Evolutionary conservation across 2,329 filamentous ascomycete genomes (phyloP).

Genomic region (Pestalotiopsis sp.): DNA sequence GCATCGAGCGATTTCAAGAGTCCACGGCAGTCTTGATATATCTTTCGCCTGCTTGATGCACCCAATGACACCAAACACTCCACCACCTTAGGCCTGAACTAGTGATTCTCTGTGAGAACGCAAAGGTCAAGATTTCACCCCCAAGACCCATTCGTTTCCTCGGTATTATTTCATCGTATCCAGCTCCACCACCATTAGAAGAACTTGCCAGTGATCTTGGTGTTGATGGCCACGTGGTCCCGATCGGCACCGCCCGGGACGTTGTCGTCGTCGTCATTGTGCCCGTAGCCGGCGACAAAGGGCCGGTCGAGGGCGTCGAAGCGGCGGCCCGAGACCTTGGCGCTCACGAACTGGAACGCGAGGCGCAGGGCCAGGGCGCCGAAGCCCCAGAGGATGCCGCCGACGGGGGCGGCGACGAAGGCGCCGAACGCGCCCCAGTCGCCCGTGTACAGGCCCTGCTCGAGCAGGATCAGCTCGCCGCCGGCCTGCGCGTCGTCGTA

Average conservation of each 20-base stretch:
- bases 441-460: slow-evolving; percentile 72
- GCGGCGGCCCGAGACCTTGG: slow-evolving; percentile 59
- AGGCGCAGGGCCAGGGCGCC: slow-evolving; percentile 64
- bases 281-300: slow-evolving; percentile 15
- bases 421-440: slow-evolving; percentile 86
- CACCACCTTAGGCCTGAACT: not conserved
- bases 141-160: not conserved
- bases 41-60: not conserved
- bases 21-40: not conserved
- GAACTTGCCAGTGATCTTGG: slow-evolving; percentile 53
- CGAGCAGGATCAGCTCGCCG: slow-evolving; percentile 69
- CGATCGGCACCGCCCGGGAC: slow-evolving; percentile 28
- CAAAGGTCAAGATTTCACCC: not conserved
- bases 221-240: slow-evolving; percentile 31
- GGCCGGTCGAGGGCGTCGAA: slow-evolving; percentile 72
- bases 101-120: not conserved
- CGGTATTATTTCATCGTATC: not conserved
- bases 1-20: not conserved
- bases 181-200: slow-evolving; percentile 39
- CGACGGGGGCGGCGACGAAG: slow-evolving; percentile 78
- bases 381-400: slow-evolving; percentile 72
- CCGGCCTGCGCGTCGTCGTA: slow-evolving; percentile 68
- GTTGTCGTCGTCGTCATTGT: slow-evolving; percentile 25
- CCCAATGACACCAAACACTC: not conserved
- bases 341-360: slow-evolving; percentile 56